Percentiles rank a stretch among this genome's conserved stretches.
These are phyloP conservation scores for Ophiostoma quercus DNA, from an alignment of 2,329 filamentous ascomycete species.

Conservation along the genomic window DNA sequence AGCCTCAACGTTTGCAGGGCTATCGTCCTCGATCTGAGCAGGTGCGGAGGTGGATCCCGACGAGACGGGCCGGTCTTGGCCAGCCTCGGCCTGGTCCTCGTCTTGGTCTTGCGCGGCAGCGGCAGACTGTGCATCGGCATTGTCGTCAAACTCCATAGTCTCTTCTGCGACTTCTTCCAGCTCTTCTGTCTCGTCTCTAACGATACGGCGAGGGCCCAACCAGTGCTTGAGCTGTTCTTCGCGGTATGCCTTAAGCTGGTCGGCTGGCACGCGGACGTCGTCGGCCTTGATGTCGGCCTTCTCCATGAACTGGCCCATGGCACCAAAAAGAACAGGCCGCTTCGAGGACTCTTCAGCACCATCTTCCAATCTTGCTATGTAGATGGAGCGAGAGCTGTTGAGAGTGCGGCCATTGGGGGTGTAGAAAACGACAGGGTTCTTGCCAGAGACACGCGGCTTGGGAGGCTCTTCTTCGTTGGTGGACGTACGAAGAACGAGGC, in stretches of 20 bases:
- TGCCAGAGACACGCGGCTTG: constrained; percentile 40
- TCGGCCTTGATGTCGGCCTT: constrained; percentile 29
- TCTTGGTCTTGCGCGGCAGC: not conserved
- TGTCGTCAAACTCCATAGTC: constrained; percentile 21
- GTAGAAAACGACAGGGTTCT: constrained; percentile 47
- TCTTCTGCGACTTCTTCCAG: not conserved
- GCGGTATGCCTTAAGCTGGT: constrained; percentile 26
- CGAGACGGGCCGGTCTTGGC: constrained; percentile 24
- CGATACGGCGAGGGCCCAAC: constrained; percentile 23
- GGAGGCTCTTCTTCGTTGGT: constrained; percentile 42
- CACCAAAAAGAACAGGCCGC: constrained; percentile 27
- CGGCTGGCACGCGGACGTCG: constrained; percentile 25
- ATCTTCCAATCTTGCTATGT: constrained; percentile 31
- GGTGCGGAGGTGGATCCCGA: constrained; percentile 3
- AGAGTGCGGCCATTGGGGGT: constrained; percentile 45
- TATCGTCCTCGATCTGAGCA: not conserved
- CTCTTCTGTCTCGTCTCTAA: constrained; percentile 25
- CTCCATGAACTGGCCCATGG: constrained; percentile 29
- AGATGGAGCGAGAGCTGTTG: constrained; percentile 44
- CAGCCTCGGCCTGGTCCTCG: constrained; percentile 25
- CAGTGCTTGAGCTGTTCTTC: constrained; percentile 24
- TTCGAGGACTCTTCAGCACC: constrained; percentile 15
- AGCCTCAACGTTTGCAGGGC: not conserved
- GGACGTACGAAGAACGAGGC: constrained; percentile 47
- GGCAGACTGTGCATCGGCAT: constrained; percentile 11